Percentiles rank a stretch among this genome's conserved stretches.
phyloP scores from a whole-genome alignment of 2,329 filamentous ascomycete genomes.

The Geosmithia flava region DNA sequence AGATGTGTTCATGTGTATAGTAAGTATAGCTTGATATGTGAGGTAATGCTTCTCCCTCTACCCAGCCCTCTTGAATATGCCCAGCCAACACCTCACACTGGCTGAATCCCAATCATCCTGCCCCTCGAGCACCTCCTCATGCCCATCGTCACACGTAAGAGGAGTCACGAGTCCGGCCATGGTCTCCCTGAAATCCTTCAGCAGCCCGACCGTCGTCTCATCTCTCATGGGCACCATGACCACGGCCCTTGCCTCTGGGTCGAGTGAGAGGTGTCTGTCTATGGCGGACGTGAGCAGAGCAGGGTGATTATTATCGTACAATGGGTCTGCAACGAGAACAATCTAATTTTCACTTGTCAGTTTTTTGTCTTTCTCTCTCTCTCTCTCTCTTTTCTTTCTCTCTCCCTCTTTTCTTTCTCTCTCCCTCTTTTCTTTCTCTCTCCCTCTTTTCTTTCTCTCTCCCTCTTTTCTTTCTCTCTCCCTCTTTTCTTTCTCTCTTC shows the following conservation, averaged over 20 bases:
- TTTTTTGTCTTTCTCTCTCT: not conserved
- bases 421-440: too few relatives aligned
- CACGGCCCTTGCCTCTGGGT: constrained; percentile 50
- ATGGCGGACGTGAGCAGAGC: constrained; percentile 61
- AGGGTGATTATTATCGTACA: constrained; percentile 81
- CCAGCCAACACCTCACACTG: constrained; percentile 57
- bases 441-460: too few relatives aligned
- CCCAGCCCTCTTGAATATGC: constrained; percentile 41
- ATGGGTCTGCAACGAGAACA: constrained; percentile 72
- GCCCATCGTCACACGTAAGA: constrained; percentile 33
- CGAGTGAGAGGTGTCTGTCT: constrained; percentile 48
- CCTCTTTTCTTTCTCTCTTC: too few relatives aligned
- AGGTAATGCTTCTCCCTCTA: too few relatives aligned
- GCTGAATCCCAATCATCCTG: constrained; percentile 59
- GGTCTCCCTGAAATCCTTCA: constrained; percentile 45
- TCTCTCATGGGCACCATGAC: constrained; percentile 75
- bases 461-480: too few relatives aligned
- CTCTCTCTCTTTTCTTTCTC: too few relatives aligned
- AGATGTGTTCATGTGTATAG: too few relatives aligned
- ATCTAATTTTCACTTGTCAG: constrained; percentile 29
- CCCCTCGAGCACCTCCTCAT: constrained; percentile 49
- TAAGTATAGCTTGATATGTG: too few relatives aligned
- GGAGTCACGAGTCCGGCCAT: constrained; percentile 40
- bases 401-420: too few relatives aligned
- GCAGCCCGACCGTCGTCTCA: constrained; percentile 48